Percentiles rank a stretch among this genome's conserved stretches.
Evolutionary conservation across 2,329 filamentous ascomycete species (phyloP).

Genomic region (Ophiocordyceps polyrhachis-furcata): DNA sequence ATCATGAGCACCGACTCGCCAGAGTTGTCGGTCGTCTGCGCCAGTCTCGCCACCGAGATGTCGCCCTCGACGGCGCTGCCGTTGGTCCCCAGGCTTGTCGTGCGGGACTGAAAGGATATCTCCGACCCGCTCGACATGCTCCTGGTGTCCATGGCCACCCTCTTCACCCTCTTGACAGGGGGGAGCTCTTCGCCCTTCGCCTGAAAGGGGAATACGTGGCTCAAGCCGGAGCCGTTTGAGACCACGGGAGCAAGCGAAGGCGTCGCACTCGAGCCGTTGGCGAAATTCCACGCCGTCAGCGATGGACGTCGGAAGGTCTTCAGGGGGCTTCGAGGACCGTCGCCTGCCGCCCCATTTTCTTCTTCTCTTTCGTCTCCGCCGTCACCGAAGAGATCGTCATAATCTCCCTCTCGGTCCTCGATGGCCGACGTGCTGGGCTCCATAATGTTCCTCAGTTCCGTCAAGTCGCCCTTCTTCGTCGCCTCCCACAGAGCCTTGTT

Average conservation of each 20-base stretch:
- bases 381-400: conserved; percentile 29
- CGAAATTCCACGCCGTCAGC: conserved; percentile 23
- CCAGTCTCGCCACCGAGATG: conserved; percentile 60
- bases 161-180: conserved; percentile 42
- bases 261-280: conserved; percentile 22
- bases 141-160: conserved; percentile 74
- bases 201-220: conserved; percentile 88
- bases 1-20: conserved; percentile 85
- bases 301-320: conserved; percentile 26
- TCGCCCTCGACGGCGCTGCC: conserved; percentile 65
- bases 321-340: conserved; percentile 14
- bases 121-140: conserved; percentile 78
- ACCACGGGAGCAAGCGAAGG: conserved; percentile 19
- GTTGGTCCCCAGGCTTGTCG: conserved; percentile 58
- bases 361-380: conserved; percentile 10
- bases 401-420: conserved; percentile 25
- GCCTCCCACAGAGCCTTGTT: conserved; percentile 85
- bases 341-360: conserved; percentile 24
- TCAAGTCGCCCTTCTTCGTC: conserved; percentile 55
- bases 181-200: conserved; percentile 22
- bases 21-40: conserved; percentile 47
- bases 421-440: conserved; percentile 43
- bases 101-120: conserved; percentile 63
- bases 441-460: conserved; percentile 59
- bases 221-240: conserved; percentile 37